phyloP scores from a whole-genome alignment of 768 basidiomycete species.

The Mycena chlorophos region DNA sequence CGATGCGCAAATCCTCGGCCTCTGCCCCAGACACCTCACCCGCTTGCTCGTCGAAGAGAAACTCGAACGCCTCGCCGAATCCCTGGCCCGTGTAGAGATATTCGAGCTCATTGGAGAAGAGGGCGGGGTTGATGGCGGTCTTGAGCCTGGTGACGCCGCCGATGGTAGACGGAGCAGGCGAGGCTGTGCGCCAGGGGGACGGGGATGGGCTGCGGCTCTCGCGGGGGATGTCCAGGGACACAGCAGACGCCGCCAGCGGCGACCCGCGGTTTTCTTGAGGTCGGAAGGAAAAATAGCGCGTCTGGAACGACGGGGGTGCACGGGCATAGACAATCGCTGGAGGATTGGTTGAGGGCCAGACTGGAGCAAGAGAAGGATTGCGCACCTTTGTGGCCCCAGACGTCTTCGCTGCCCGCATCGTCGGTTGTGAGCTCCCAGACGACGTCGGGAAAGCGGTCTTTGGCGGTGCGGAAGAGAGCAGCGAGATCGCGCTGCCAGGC shows the following conservation, averaged over 20 bases:
- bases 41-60: conserved; percentile 71
- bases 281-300: conserved; percentile 80
- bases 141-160: conserved; percentile 59
- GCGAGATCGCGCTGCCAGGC: conserved; percentile 83
- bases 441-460: conserved; percentile 94
- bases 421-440: conserved; percentile 76
- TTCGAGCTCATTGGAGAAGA: conserved; percentile 90
- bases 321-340: conserved; percentile 92
- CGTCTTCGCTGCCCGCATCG: conserved; percentile 57
- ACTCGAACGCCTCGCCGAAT: conserved; percentile 84
- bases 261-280: conserved; percentile 57
- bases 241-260: conserved; percentile 58
- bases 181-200: conserved; percentile 45
- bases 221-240: conserved; percentile 54
- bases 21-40: conserved; percentile 44
- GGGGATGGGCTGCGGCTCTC: conserved; percentile 40
- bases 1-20: conserved; percentile 59
- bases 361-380: background rate
- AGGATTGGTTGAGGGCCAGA: background rate
- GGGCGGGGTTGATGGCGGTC: conserved; percentile 68
- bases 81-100: conserved; percentile 94
- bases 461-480: conserved; percentile 75
- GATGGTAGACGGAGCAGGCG: conserved; percentile 47
- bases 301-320: conserved; percentile 89
- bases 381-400: conserved; percentile 96